Percentiles rank a stretch among this genome's conserved stretches.
Conservation (phyloP, 305 asterid species). For the Solanum hybrid region DNA sequence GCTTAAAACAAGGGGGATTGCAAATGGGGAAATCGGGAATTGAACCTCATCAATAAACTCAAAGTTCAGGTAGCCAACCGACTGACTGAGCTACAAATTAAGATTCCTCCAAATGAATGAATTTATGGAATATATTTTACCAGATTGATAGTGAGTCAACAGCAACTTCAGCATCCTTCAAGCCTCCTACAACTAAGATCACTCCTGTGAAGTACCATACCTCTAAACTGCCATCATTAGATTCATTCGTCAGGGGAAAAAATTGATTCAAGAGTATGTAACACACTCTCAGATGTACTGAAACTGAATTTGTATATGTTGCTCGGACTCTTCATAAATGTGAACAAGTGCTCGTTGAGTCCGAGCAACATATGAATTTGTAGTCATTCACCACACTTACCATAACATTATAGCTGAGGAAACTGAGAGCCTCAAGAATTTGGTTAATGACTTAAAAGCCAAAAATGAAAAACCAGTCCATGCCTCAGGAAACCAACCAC, state of each 20-base stretch:
- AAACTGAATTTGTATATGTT: neutral
- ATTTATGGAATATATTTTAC: conserved; percentile 2
- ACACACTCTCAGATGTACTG: neutral
- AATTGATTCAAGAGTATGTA: neutral
- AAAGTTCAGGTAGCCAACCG: neutral
- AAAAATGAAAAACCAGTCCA: conserved; percentile 33
- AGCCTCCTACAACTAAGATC: conserved; percentile 31
- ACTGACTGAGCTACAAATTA: neutral
- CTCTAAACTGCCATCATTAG: conserved; percentile 21
- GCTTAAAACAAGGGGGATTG: neutral
- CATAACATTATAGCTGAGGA: conserved; percentile 81
- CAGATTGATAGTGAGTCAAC: conserved; percentile 28
- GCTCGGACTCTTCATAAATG: neutral
- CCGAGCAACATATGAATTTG: neutral
- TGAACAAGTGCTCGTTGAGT: neutral
- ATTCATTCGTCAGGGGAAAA: neutral
- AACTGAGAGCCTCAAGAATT: conserved; percentile 58
- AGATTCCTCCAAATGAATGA: neutral
- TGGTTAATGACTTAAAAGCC: conserved; percentile 46
- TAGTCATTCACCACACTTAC: conserved; percentile 23
- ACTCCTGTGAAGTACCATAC: conserved; percentile 26
- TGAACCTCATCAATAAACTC: neutral
- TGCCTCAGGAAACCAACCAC: conserved; percentile 15
- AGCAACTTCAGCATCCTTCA: conserved; percentile 23
- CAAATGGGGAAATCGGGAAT: neutral